phyloP scores from a whole-genome alignment of 495 filamentous ascomycete species.

The Friedmanniomyces endolithicus region DNA sequence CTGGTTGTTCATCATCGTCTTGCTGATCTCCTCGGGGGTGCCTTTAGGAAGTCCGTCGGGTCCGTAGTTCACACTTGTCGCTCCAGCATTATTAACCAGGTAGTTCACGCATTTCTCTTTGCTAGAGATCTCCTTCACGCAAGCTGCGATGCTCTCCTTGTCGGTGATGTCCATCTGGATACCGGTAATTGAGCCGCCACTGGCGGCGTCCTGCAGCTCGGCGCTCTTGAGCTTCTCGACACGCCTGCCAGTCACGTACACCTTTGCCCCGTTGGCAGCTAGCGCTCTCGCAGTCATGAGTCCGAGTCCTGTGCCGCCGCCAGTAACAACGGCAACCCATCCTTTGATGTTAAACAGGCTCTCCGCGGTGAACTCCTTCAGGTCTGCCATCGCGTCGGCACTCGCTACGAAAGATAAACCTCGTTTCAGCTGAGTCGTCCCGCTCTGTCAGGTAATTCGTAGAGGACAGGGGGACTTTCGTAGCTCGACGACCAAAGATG shows the following conservation, averaged over 20 bases:
- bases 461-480: too few species aligned
- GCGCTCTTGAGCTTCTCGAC: slow-evolving; percentile 26
- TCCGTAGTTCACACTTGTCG: slow-evolving; percentile 21
- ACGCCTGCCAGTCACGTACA: slow-evolving; percentile 59
- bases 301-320: slow-evolving; percentile 44
- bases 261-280: slow-evolving; percentile 50
- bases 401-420: too few species aligned
- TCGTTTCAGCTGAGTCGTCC: too few species aligned
- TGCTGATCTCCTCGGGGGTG: slow-evolving; percentile 24
- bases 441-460: too few species aligned
- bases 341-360: slow-evolving; percentile 15
- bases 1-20: slow-evolving; percentile 32
- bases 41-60: slow-evolving; percentile 27
- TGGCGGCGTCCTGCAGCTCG: slow-evolving; percentile 15
- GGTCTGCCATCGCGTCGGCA: background rate
- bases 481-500: background rate
- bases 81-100: slow-evolving; percentile 21
- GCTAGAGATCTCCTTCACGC: slow-evolving; percentile 26
- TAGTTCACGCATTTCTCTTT: slow-evolving; percentile 26
- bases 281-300: slow-evolving; percentile 51
- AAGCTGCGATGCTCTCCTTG: slow-evolving; percentile 30
- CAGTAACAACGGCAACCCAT: slow-evolving; percentile 14
- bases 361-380: background rate
- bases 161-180: slow-evolving; percentile 30
- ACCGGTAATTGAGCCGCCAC: slow-evolving; percentile 15